Base-by-base conservation (phyloP, 352 stramenopile genomes). In the Phytophthora idaei region DNA sequence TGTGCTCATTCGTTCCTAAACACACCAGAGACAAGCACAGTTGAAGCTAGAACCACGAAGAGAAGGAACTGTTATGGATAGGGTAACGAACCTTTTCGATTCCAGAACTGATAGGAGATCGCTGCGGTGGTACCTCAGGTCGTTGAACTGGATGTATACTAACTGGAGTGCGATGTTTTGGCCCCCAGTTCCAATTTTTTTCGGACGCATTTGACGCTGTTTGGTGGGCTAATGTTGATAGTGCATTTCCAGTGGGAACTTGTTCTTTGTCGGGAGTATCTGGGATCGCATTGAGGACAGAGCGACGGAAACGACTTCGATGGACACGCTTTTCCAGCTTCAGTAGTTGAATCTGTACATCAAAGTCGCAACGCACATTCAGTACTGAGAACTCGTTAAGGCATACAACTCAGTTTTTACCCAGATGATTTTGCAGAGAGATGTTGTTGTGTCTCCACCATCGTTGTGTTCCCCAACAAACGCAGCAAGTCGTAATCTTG, bases 321-420 rank as follows among this genome's bases (percentile, higher is more conserved):
- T 87, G 76, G 27, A 90, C 83, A 36, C 77, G 48, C 57, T 87
- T 90, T 27, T 90, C 80, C 42, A 90, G 61, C 47, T 83, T 92
- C 15, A 77, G 61, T 1, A 74, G 37, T 59, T 79, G 72, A 51
- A 74, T 66, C 72, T 64, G 78, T 47, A 57, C 21, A 69, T 3
- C 75, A 80, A 34, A 50, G 41, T 37, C 7, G 28, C 8, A 17
- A 45, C 21, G 17, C 34, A 64, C 6, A 21, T 14, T 36, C n/a
- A 68, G 27, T 54, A 48, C 39, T 39, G 28, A 6, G 53, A 36
- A 49, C 21, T 34, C 34, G n/a, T 3, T 48, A 12, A 58, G 36
- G 8, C 21, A 27, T 8, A 4, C 3, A 57, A 59, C 52, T 31
- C n/a, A 54, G 15, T 39, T 61, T 47, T 25, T 76, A 88, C 78